Evolutionary conservation across 495 filamentous ascomycete genomes (phyloP), one percentile per base, ranked within the genome.

Genomic region (Penicillium paxilli): DNA sequence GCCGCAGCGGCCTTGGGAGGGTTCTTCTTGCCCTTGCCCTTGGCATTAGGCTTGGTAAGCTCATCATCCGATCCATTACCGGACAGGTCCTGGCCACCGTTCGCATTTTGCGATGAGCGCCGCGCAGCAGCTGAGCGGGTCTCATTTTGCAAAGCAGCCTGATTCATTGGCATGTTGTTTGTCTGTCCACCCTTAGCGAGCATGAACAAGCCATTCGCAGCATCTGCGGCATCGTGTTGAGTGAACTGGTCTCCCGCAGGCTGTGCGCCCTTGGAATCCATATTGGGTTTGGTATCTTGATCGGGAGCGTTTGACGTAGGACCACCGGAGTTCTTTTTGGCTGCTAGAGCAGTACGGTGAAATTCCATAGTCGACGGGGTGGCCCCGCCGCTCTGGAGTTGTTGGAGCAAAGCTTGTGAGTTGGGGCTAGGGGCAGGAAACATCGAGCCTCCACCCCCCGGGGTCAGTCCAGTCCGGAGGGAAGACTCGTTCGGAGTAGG

Each of bases 401-500:
- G 83, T 47, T 88, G 86, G 66, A 92, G 87, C 23, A 96, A 65
- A 23, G 89, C 84, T 67, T 90, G 87, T 0, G 90, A 89, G 66
- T 87, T 93, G 16, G 94, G 94, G 64, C 90, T 92, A 4, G 92
- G 89, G 25, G 86, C 89, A 25, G 92, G 91, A 78, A 98, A 98
- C 89, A 98, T 97, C 64, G 93, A 96, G 54, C 94, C 94, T 63
- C 93, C 91, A 37, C 94, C 94, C 47, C 94, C 94, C 16, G 94
- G 94, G 26, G 95, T 98, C 53, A 98, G 71, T 44, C 94, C 94
- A 16, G 90, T 94, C 37, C 94, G 83, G 16, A 98, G 78, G 2
- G 91, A 95, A 1, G 92, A 97, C 73, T 98, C 94, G 83, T 98
- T 97, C 3, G 94, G 95, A 2, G 94, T 98, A n/a, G 88, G 88